Base-by-base conservation (phyloP, 352 stramenopile species). In the Phytopythium sindhum region DNA sequence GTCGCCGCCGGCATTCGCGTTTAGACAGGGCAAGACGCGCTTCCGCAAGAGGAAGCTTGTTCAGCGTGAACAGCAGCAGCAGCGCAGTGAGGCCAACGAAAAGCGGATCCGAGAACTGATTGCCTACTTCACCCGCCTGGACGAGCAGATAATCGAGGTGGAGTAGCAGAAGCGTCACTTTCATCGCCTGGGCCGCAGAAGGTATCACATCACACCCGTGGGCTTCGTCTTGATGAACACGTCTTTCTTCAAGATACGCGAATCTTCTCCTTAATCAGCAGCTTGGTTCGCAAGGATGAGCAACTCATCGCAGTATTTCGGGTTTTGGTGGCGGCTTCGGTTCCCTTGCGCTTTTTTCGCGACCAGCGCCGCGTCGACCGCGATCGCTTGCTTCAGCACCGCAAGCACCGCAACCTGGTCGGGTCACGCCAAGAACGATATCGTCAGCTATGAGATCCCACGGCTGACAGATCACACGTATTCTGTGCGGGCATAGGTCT, bases 281-380 rank as follows among this genome's bases (percentile, higher is more conserved):
- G 72, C 65, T 23, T 64, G 61, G 59, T 61, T 74, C 8, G 77
- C 79, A 45, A 91, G 60, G 11, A 63, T 62, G 37, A 88, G 50
- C 53, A 96, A 63, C 56, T 91, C 65, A 61, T 94, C 85, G 68
- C 85, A 94, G 57, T 86, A 90, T 29, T 60, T 76, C 31, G 87
- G 82, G 61, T 60, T 89, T 63, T 89, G 87, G 52, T 94, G 84
- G 29, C 85, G 84, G 52, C 56, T 81, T 15, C 80, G 75, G 50
- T 93, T 93, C 51, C 94, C 85, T 56, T 81, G 57, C 21, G 86
- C 84, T 47, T 95, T 95, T 60, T 90, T 91, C 26, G 70, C 69
- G 19, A 93, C 65, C 19, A 82, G 63, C 10, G 71, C 65, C 10
- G 74, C 70, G 57, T 95, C 83, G 48, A 95, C 78, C 5, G 68